A percentile compares a stretch with the other conserved stretches of the same genome.
Evolutionary conservation across 1,139 yeast species (phyloP).

Genomic region (Saccharomyces pastorianus): DNA sequence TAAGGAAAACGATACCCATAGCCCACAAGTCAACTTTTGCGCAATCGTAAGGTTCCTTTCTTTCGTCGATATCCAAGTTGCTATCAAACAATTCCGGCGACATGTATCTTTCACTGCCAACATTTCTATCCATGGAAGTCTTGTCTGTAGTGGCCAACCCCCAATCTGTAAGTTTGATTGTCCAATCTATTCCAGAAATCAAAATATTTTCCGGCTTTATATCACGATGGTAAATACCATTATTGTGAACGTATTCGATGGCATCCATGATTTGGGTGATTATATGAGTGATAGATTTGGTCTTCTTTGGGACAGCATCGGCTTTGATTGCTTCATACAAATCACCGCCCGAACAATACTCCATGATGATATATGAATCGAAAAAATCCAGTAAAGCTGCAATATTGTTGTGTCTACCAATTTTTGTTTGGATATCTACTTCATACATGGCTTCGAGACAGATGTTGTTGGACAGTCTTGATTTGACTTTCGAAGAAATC

Average conservation of each 20-base stretch:
- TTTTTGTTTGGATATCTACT: conserved; percentile 59
- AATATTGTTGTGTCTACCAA: conserved; percentile 50
- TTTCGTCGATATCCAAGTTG: conserved; percentile 31
- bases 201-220: conserved; percentile 85
- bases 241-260: conserved; percentile 64
- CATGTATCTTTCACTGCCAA: conserved; percentile 94
- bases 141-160: conserved; percentile 72
- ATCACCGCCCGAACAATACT: conserved; percentile 88
- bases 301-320: conserved; percentile 68
- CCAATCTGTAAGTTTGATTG: conserved; percentile 83
- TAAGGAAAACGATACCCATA: conserved; percentile 75
- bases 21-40: conserved; percentile 91
- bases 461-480: conserved; percentile 33
- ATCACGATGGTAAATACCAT: conserved; percentile 75
- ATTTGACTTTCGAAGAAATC: conserved; percentile 29
- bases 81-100: conserved; percentile 82
- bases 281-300: conserved; percentile 67
- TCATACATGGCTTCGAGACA: conserved; percentile 71
- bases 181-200: conserved; percentile 63
- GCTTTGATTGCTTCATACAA: conserved; percentile 85
- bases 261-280: conserved; percentile 72
- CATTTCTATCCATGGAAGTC: conserved; percentile 70
- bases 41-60: conserved; percentile 64
- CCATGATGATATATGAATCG: conserved; percentile 73
- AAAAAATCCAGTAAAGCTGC: conserved; percentile 66